A percentile compares a stretch with the other conserved stretches of the same genome.
These are phyloP conservation scores for Chlorella sp. DNA, from an alignment of 139 green algal species.

Conservation along the genomic window DNA sequence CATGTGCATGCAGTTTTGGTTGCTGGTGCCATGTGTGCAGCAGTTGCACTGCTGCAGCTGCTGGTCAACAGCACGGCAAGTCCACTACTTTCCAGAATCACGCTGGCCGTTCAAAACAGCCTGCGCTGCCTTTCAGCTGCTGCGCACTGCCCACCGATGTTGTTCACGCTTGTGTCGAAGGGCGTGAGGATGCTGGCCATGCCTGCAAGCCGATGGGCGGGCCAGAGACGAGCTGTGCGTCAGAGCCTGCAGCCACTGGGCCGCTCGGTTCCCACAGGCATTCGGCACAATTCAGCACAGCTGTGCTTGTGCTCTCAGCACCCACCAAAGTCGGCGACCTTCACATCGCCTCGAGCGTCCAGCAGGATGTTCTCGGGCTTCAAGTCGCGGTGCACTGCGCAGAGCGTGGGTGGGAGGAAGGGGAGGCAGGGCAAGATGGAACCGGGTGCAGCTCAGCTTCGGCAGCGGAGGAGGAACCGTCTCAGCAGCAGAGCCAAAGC, in stretches of 20 bases:
- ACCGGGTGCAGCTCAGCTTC: neutral
- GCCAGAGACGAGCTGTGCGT: neutral
- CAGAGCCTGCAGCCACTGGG: too few relatives aligned
- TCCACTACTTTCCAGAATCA: too few relatives aligned
- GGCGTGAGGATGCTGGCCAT: constrained; percentile 67
- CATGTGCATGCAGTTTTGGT: too few relatives aligned
- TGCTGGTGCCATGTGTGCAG: too few relatives aligned
- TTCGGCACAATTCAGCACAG: too few relatives aligned
- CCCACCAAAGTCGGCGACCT: constrained; percentile 92
- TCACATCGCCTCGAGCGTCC: constrained; percentile 76
- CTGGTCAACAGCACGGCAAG: too few relatives aligned
- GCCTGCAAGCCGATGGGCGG: constrained; percentile 31
- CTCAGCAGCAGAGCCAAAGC: neutral
- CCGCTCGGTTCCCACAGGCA: too few relatives aligned
- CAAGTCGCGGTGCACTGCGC: constrained; percentile 89
- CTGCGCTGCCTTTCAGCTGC: too few relatives aligned
- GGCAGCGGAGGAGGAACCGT: neutral
- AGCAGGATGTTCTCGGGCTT: constrained; percentile 91
- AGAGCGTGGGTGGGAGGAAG: constrained; percentile 47
- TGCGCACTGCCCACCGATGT: constrained; percentile 38
- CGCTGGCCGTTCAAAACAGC: too few relatives aligned
- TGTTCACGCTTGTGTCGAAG: constrained; percentile 26
- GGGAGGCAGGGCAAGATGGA: too few relatives aligned
- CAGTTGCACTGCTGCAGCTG: too few relatives aligned
- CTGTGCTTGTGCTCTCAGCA: too few relatives aligned